Percentiles rank a stretch among this genome's conserved stretches.
Conservation (phyloP, 495 filamentous ascomycete genomes). For the Aspergillus ostianus region DNA sequence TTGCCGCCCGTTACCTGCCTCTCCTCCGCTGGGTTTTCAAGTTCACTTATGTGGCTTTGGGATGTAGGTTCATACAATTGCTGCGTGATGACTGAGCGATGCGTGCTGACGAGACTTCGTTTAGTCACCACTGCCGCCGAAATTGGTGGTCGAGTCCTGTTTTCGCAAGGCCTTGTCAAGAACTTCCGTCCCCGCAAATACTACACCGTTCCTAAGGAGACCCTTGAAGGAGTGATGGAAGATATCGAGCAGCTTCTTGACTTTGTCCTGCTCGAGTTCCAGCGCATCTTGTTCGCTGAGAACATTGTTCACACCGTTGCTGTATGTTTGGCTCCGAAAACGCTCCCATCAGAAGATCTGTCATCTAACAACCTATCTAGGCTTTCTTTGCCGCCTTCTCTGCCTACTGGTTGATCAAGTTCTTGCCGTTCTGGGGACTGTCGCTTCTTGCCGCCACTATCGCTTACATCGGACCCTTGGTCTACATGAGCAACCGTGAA, state of each 20-base stretch:
- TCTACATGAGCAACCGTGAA: constrained; percentile 93
- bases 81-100: neutral
- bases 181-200: constrained; percentile 89
- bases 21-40: constrained; percentile 87
- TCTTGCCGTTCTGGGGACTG: constrained; percentile 92
- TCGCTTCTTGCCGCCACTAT: constrained; percentile 71
- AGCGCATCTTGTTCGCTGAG: constrained; percentile 93
- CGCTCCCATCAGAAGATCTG: neutral
- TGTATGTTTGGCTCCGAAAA: constrained; percentile 50
- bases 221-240: constrained; percentile 73
- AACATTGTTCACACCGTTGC: constrained; percentile 77
- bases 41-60: constrained; percentile 67
- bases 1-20: constrained; percentile 86
- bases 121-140: constrained; percentile 74
- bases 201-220: constrained; percentile 85
- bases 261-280: constrained; percentile 96
- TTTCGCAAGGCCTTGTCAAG: constrained; percentile 76
- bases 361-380: constrained; percentile 41
- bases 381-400: constrained; percentile 76
- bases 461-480: constrained; percentile 79
- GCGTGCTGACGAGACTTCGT: neutral
- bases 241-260: constrained; percentile 91
- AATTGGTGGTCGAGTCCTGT: constrained; percentile 67
- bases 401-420: constrained; percentile 91
- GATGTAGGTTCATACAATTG: constrained; percentile 47